A percentile compares a stretch with the other conserved stretches of the same genome.
phyloP scores from a whole-genome alignment of 768 basidiomycete species.

The Termitomyces heimii region DNA sequence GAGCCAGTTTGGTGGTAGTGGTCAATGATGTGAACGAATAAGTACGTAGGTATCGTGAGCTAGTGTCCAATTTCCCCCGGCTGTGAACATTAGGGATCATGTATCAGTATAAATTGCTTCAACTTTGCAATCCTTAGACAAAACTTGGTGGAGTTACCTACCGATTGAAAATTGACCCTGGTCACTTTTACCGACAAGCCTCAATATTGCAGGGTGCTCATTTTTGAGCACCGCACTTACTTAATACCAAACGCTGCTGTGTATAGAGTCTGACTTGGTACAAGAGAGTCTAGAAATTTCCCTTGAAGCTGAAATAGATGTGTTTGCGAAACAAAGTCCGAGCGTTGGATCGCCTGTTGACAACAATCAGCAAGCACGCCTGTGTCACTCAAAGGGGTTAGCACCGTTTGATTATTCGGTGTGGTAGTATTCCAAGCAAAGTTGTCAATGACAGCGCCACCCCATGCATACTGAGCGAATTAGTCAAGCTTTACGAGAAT shows the following conservation, averaged over 20 bases:
- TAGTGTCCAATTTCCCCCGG: background rate
- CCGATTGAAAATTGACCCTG: constrained; percentile 1
- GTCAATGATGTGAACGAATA: background rate
- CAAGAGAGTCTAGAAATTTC: constrained; percentile 20
- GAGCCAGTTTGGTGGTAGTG: background rate
- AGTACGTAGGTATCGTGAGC: background rate
- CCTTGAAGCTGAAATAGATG: constrained; percentile 23
- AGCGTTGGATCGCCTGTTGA: constrained; percentile 15
- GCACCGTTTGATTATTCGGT: constrained; percentile 19
- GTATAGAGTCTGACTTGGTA: constrained; percentile 22
- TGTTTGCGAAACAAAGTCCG: constrained; percentile 24
- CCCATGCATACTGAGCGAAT: constrained; percentile 24
- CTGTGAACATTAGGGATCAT: background rate
- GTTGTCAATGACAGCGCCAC: constrained; percentile 27
- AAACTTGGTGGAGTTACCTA: background rate
- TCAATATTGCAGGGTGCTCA: background rate
- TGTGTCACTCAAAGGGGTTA: background rate
- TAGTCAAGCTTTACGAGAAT: background rate
- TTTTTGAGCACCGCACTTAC: constrained; percentile 11
- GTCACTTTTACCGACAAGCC: background rate
- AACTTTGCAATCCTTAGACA: background rate
- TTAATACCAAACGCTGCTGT: constrained; percentile 27
- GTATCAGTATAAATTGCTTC: background rate
- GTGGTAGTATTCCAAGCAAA: constrained; percentile 27
- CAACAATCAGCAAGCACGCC: background rate